These are phyloP conservation scores for Reticulascus tulasneorum DNA, from an alignment of 2,329 filamentous ascomycete species.

Conservation along the genomic window DNA sequence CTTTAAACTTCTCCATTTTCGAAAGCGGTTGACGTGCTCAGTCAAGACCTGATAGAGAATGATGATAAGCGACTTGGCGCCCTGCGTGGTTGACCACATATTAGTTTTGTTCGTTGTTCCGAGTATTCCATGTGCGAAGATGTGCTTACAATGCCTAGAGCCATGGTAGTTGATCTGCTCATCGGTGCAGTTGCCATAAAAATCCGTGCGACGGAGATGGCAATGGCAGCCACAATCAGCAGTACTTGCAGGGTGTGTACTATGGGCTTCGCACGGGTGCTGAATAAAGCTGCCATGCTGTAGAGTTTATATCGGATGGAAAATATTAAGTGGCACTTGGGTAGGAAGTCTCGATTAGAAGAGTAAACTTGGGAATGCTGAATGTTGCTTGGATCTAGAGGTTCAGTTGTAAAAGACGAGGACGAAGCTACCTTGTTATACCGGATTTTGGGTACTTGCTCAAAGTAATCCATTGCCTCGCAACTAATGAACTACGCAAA, in stretches of 20 bases:
- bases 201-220: constrained; percentile 8
- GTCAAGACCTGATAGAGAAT: constrained; percentile 36
- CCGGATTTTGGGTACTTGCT: too few species aligned
- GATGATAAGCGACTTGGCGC: constrained; percentile 34
- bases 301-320: background rate
- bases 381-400: too few species aligned
- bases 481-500: too few species aligned
- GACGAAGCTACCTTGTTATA: too few species aligned
- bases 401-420: too few species aligned
- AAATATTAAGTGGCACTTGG: too few species aligned
- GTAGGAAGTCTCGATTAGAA: too few species aligned
- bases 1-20: constrained; percentile 34
- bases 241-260: constrained; percentile 11
- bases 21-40: constrained; percentile 26
- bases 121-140: background rate
- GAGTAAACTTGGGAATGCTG: too few species aligned
- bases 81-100: constrained; percentile 12
- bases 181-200: constrained; percentile 3
- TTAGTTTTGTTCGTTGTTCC: background rate
- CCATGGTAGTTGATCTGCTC: constrained; percentile 8
- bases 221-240: constrained; percentile 3
- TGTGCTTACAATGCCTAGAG: constrained; percentile 9
- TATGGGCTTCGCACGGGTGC: constrained; percentile 6
- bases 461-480: too few species aligned
- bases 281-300: constrained; percentile 2